Conservation (phyloP, 1,284 basidiomycete species). For the Xerocomus nothofagi region DNA sequence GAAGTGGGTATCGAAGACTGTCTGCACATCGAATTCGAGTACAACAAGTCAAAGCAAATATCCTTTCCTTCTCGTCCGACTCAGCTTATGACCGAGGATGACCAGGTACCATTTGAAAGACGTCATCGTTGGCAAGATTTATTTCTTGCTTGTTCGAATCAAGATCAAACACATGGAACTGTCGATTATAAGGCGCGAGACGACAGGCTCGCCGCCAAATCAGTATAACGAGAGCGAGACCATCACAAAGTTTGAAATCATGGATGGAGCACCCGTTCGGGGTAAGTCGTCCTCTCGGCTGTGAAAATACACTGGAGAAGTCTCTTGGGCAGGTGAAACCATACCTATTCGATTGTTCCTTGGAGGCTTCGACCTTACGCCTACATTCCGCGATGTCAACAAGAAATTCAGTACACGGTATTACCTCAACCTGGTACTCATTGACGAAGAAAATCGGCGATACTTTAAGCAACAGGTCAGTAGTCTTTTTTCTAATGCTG, state of each 20-base stretch:
- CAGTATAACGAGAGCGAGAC: constrained; percentile 99
- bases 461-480: constrained; percentile 90
- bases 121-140: constrained; percentile 99
- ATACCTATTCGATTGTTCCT: constrained; percentile 98
- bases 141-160: constrained; percentile 97
- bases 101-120: constrained; percentile 96
- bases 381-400: constrained; percentile 98
- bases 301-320: not conserved
- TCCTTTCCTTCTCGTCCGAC: not conserved
- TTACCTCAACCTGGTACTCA: constrained; percentile 95
- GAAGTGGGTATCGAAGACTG: constrained; percentile 99
- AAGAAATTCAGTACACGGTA: constrained; percentile 98
- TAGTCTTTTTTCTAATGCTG: not conserved
- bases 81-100: not conserved
- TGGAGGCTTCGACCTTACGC: constrained; percentile 97
- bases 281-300: constrained; percentile 44
- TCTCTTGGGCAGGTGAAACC: constrained; percentile 75
- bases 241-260: constrained; percentile 99
- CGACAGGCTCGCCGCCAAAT: constrained; percentile 94
- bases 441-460: constrained; percentile 95
- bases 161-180: constrained; percentile 99
- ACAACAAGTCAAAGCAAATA: constrained; percentile 96
- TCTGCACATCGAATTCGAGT: constrained; percentile 98
- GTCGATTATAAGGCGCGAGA: constrained; percentile 96
- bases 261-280: constrained; percentile 95